Evolutionary conservation across 2,329 filamentous ascomycete species (phyloP), one percentile per base, ranked within the genome.

Genomic region (Ophiostoma novo-ulmi): DNA sequence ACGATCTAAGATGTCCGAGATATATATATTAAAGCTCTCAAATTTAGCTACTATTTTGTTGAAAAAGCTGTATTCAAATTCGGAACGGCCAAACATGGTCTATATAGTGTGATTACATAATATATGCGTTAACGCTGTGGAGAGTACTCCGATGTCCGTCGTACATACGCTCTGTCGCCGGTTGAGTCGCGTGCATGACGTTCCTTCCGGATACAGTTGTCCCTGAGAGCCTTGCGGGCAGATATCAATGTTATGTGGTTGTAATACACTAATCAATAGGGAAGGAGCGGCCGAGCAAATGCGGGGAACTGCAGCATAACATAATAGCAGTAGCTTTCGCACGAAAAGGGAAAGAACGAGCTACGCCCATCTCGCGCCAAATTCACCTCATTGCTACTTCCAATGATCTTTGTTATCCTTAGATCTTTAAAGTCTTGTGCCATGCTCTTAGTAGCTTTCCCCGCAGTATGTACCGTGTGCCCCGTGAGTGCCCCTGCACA

Each of bases 151-250:
- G 67, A 71, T 39, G 39, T 71, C 70, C 70, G 70, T 71, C 70
- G 70, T 71, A 71, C 70, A 71, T 71, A 71, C 70, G 70, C 52
- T 68, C 64, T 71, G 52, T 58, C 52, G 52, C 52, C 52, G 52
- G n/a, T 58, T 26, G n/a, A 13, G 6, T 39, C 14, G 52, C 55
- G 39, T 31, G 69, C 68, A 69, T 22, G 13, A 26, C 55, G 8
- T 41, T 17, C n/a, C 17, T 48, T 26, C 26, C 69, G 69, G 69
- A 70, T 39, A 70, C 52, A 55, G 17, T 39, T 70, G 69, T 70
- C 41, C 41, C 41, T 58, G 41, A 31, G 61, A 55, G 10, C 22
- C 38, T n/a, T 64, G 38, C 22, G 52, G 52, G 52, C 52, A 41
- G 8, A 8, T 58, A n/a, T 26, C 22, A 58, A 58, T 58, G 39